A percentile compares a stretch with the other conserved stretches of the same genome.
Evolutionary conservation across 2,329 filamentous ascomycete genomes (phyloP).

Genomic region (Podosphaera xanthii): DNA sequence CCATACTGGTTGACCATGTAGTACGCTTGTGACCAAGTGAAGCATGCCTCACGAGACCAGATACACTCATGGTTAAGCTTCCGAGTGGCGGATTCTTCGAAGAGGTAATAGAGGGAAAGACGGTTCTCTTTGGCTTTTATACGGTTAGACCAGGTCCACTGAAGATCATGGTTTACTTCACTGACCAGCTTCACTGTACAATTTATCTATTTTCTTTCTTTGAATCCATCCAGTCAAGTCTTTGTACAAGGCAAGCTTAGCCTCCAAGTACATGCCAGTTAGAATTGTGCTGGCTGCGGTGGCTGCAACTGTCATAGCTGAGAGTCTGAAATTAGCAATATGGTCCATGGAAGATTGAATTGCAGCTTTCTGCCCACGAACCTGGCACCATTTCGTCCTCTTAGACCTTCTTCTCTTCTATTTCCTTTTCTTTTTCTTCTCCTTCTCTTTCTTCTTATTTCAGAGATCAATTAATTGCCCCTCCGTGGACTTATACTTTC

Average conservation of each 20-base stretch:
- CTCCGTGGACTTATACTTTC: no score
- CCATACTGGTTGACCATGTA: conserved; percentile 36
- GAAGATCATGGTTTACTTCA: conserved; percentile 2
- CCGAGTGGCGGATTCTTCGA: conserved; percentile 30
- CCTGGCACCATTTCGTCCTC: no score
- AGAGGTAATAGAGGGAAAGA: conserved; percentile 40
- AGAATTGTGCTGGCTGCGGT: conserved; percentile 17
- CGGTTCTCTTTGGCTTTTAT: conserved; percentile 22
- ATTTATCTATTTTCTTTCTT: conserved; percentile 21
- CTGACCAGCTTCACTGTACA: conserved; percentile 26
- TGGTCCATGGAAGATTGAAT: no score
- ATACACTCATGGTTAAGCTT: conserved; percentile 33
- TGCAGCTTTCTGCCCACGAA: no score
- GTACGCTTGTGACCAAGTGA: conserved; percentile 34
- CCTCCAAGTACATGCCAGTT: conserved; percentile 38
- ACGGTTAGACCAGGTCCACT: not conserved
- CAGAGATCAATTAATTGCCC: no score
- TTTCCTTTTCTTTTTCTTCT: no score
- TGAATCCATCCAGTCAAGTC: conserved; percentile 29
- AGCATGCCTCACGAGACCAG: conserved; percentile 40
- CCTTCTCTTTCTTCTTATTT: no score
- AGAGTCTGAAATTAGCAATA: no score
- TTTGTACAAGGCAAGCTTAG: conserved; percentile 41
- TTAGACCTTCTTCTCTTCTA: no score
- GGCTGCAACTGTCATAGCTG: conserved; percentile 7